phyloP scores from a whole-genome alignment of 1,284 basidiomycete genomes.

The Porodaedalea pini region DNA sequence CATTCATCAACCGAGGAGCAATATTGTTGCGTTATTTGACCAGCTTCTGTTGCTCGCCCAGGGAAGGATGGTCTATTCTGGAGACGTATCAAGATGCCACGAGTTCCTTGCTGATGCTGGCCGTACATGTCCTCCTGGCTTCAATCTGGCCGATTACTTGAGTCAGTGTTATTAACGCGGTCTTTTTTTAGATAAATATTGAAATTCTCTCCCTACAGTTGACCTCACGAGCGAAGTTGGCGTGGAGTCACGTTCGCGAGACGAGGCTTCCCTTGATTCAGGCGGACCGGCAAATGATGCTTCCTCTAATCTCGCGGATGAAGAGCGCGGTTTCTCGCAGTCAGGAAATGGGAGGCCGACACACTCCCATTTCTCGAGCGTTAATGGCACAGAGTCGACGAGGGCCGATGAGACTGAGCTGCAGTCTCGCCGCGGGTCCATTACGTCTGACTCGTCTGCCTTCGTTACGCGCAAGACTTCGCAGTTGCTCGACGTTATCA shows the following conservation, averaged over 20 bases:
- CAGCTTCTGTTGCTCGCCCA: constrained; percentile 83
- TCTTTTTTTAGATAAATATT: constrained; percentile 8
- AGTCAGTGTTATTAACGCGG: constrained; percentile 49
- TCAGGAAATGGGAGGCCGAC: constrained; percentile 30
- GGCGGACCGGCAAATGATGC: constrained; percentile 35
- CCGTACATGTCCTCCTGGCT: constrained; percentile 87
- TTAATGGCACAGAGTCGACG: constrained; percentile 20
- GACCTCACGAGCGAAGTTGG: constrained; percentile 83
- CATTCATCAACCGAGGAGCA: constrained; percentile 97
- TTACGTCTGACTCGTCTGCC: constrained; percentile 44
- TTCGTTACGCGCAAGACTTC: constrained; percentile 76
- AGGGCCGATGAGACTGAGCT: constrained; percentile 53
- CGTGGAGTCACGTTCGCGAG: constrained; percentile 40
- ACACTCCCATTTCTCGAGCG: constrained; percentile 17
- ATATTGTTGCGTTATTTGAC: constrained; percentile 95
- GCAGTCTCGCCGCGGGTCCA: constrained; percentile 43
- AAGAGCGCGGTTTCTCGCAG: constrained; percentile 48
- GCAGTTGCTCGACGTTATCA: constrained; percentile 67
- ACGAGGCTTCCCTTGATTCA: constrained; percentile 37
- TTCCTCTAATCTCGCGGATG: constrained; percentile 48
- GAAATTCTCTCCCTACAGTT: constrained; percentile 39
- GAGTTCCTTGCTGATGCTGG: constrained; percentile 80
- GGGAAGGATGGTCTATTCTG: constrained; percentile 83
- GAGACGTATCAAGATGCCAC: constrained; percentile 70
- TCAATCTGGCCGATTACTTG: constrained; percentile 94